Percentiles rank a stretch among this genome's conserved stretches.
These are phyloP conservation scores for Alternaria sp. DNA, from an alignment of 2,329 filamentous ascomycete species.

Conservation along the genomic window DNA sequence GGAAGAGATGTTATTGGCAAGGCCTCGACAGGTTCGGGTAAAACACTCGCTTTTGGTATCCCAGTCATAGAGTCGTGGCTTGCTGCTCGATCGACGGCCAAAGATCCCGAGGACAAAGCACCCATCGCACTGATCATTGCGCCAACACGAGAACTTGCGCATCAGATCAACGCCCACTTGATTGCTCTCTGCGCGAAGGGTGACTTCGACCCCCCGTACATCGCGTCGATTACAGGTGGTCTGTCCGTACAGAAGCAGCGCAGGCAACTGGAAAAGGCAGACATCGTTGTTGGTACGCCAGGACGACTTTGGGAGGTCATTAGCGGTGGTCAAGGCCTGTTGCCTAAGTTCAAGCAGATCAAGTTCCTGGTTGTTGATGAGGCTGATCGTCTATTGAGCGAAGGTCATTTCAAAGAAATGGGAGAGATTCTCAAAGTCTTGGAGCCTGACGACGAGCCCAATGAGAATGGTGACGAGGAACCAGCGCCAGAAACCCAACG, in stretches of 20 bases:
- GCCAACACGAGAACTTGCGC: conserved; percentile 91
- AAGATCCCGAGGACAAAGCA: conserved; percentile 51
- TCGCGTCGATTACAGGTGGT: conserved; percentile 92
- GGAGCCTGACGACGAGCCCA: conserved; percentile 68
- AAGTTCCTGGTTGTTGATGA: conserved; percentile 91
- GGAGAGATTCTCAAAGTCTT: conserved; percentile 85
- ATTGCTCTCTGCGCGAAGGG: conserved; percentile 74
- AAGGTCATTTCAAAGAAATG: conserved; percentile 94
- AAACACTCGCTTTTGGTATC: conserved; percentile 93
- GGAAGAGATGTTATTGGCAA: conserved; percentile 96
- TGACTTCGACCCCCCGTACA: conserved; percentile 66
- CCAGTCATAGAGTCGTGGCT: conserved; percentile 90
- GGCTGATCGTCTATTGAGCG: conserved; percentile 88
- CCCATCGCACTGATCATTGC: conserved; percentile 78
- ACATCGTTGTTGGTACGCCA: conserved; percentile 93
- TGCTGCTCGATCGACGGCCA: conserved; percentile 47
- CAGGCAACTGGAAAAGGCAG: conserved; percentile 80
- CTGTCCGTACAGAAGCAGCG: conserved; percentile 96
- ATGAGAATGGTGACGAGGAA: conserved; percentile 49
- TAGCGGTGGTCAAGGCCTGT: conserved; percentile 74
- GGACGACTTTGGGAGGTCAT: conserved; percentile 95
- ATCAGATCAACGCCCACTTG: conserved; percentile 88
- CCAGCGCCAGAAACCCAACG: conserved; percentile 56
- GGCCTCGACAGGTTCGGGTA: conserved; percentile 94
- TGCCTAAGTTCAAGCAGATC: conserved; percentile 75